Percentiles rank a stretch among this genome's conserved stretches.
Evolutionary conservation across 805 yeast genomes (phyloP).

Genomic region (Starmerella potacharoeniae): DNA sequence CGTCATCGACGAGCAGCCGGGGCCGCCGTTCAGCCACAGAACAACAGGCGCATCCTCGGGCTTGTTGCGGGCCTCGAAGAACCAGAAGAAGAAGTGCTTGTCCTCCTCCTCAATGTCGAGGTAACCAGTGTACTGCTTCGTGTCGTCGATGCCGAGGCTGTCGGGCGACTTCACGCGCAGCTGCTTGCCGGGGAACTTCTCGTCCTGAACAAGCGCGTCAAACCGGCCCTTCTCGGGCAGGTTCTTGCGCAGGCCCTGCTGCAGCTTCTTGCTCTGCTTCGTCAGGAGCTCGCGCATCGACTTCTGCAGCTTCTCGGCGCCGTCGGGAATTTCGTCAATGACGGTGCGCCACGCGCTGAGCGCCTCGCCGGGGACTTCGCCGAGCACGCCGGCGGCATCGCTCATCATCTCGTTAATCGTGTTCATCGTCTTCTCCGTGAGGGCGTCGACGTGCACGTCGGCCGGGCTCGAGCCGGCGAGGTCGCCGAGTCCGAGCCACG

Average conservation of each 20-base stretch:
- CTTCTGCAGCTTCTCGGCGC: constrained; percentile 22
- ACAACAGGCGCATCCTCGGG: constrained; percentile 80
- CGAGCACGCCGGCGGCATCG: constrained; percentile 19
- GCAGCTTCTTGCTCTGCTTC: constrained; percentile 7
- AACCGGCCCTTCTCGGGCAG: constrained; percentile 11
- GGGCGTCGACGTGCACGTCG: constrained; percentile 11
- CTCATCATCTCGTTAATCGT: constrained; percentile 25
- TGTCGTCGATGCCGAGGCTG: constrained; percentile 65
- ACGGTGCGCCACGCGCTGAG: constrained; percentile 26
- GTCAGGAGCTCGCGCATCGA: constrained; percentile 18
- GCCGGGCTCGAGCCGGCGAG: constrained; percentile 11
- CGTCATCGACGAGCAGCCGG: constrained; percentile 87
- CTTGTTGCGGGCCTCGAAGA: constrained; percentile 74
- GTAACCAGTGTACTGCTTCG: constrained; percentile 68
- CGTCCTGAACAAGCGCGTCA: constrained; percentile 13
- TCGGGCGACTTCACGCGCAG: constrained; percentile 58
- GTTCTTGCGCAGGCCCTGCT: constrained; percentile 1
- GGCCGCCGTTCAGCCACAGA: constrained; percentile 92
- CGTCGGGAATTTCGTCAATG: constrained; percentile 23
- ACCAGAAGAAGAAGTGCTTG: constrained; percentile 79
- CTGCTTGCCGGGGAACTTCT: constrained; percentile 25
- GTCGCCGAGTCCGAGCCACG: constrained; percentile 6
- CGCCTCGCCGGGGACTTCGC: constrained; percentile 25
- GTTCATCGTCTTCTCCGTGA: constrained; percentile 6
- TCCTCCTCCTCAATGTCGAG: constrained; percentile 61